Evolutionary conservation across 768 basidiomycete genomes (phyloP).

Genomic region (Leccinum rimulosum): DNA sequence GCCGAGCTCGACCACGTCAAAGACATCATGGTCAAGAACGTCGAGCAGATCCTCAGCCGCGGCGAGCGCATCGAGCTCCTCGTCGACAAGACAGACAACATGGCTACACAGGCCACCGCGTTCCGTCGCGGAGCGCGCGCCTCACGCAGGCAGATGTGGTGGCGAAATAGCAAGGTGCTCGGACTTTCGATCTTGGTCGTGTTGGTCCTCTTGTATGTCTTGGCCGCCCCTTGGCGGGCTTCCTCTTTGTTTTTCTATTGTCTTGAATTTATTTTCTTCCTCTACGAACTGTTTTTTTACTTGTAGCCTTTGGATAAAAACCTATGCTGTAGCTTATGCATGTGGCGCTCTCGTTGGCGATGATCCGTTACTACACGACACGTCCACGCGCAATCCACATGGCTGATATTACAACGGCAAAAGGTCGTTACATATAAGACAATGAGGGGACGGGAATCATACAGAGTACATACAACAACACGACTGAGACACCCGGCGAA

Average conservation of each 20-base stretch:
- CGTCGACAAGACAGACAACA: constrained; percentile 95
- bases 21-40: constrained; percentile 98
- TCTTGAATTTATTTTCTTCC: neutral
- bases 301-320: constrained; percentile 9
- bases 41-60: constrained; percentile 90
- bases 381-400: no score
- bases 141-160: constrained; percentile 87
- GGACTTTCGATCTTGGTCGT: constrained; percentile 69
- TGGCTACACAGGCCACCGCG: constrained; percentile 91
- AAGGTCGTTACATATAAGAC: constrained; percentile 16
- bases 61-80: constrained; percentile 95
- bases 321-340: constrained; percentile 8
- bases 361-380: no score
- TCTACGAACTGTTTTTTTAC: neutral
- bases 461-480: constrained; percentile 17
- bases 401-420: no score
- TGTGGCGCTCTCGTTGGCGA: neutral
- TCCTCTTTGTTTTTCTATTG: neutral
- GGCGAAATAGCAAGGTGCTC: constrained; percentile 74
- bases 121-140: constrained; percentile 86
- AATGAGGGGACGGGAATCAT: constrained; percentile 7
- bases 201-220: constrained; percentile 72
- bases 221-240: constrained; percentile 52
- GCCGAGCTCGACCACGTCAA: constrained; percentile 87
- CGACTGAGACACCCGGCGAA: neutral